Base-by-base conservation (phyloP, 2,329 filamentous ascomycete genomes). In the Leptographium wingfieldii region DNA sequence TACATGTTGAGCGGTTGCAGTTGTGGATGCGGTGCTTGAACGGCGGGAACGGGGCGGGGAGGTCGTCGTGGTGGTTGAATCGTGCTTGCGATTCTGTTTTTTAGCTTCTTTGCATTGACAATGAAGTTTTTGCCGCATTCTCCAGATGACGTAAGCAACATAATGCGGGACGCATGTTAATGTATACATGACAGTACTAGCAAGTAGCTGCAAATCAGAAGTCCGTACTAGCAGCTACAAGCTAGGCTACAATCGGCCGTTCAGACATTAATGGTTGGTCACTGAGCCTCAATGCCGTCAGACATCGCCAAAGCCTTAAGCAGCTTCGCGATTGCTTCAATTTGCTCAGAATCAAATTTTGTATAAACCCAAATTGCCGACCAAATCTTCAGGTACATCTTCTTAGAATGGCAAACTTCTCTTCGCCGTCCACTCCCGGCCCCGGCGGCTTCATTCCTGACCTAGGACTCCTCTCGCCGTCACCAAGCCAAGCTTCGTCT, bases 381-480 rank as follows among this genome's bases (percentile, higher is more conserved):
- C 38, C 12, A 3, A 40, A 0, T 14, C 38, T 16, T 3, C 10
- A 40, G 38, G 38, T 14, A 3, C 38, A 14, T 40, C 38, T 16
- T 16, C 12, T 14, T 14, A 16, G 38, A 40, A 51, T 51, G 48
- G 48, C 22, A 14, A 11, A 29, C 3, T 10, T 16, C 10, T 27
- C 48, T 14, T 14, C 48, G 22, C n/a, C 16, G 5, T 48, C 43
- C 25, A 12, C 48, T 2, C 51, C 58, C 0, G 69, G 69, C 1
- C 70, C 76, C 0, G 81, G 80, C 2, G 81, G 81, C 43, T 84
- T 84, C 65, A 57, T 84, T n/a, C 74, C 72, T 0, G 66, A 68
- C 2, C 70, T 56, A 0, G 59, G 75, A 0, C 73, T 81, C 4
- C 79, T 79, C 0, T 84, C 82, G 2, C 82, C 82, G 1, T 74